phyloP scores from a whole-genome alignment of 1,139 yeast genomes.

The Saccharomycopsis hybrid region DNA sequence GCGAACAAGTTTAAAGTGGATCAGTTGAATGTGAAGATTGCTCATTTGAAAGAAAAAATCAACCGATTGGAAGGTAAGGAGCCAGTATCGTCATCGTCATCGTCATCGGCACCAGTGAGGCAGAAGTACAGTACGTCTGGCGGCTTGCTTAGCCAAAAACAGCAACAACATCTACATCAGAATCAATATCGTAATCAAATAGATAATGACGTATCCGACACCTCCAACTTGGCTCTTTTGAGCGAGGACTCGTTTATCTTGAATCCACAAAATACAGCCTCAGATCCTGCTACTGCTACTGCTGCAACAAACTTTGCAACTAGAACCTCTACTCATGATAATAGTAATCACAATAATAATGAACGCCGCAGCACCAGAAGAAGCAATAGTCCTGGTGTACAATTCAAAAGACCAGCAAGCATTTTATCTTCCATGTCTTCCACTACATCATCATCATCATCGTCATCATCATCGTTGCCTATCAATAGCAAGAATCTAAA shows the following conservation, averaged over 20 bases:
- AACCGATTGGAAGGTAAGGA: conserved; percentile 2
- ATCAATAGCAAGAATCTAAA: neutral
- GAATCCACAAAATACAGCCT: conserved; percentile 4
- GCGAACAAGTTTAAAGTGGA: conserved; percentile 14
- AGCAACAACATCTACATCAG: neutral
- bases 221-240: conserved; percentile 1
- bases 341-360: too few relatives aligned
- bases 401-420: neutral
- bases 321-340: neutral
- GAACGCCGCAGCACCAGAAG: neutral
- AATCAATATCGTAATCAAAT: neutral
- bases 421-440: neutral
- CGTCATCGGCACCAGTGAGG: too few relatives aligned
- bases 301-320: neutral
- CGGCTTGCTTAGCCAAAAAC: neutral
- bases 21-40: conserved; percentile 13
- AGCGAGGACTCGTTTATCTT: conserved; percentile 12
- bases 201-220: neutral
- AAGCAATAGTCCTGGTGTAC: neutral
- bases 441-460: neutral
- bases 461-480: too few relatives aligned
- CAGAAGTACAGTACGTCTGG: neutral
- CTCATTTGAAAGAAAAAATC: conserved; percentile 16
- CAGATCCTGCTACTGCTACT: neutral
- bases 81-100: too few relatives aligned